Evolutionary conservation across 345 rosid genomes (phyloP).

Genomic region (Camelina hispida): DNA sequence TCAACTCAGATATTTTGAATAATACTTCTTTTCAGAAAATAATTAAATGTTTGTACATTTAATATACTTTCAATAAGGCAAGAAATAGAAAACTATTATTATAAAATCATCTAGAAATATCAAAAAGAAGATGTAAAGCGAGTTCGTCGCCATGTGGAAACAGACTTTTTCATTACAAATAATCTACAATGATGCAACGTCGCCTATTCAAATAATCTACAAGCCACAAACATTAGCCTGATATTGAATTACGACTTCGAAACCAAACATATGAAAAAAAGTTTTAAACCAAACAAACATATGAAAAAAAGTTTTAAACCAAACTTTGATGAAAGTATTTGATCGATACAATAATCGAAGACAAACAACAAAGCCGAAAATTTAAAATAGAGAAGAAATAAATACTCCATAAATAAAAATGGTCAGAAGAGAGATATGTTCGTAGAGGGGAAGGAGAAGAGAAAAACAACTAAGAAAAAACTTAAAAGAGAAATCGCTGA

Average conservation of each 20-base stretch:
- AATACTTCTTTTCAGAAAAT: neutral
- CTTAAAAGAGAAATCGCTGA: conserved; percentile 23
- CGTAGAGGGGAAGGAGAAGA: neutral
- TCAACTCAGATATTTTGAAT: neutral
- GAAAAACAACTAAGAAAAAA: conserved; percentile 25
- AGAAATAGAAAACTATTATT: too few relatives aligned
- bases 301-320: too few relatives aligned
- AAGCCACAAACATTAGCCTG: neutral
- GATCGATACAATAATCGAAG: neutral
- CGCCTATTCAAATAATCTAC: neutral
- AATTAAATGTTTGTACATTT: neutral
- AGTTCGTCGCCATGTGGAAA: neutral
- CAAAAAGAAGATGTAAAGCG: neutral
- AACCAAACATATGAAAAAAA: too few relatives aligned
- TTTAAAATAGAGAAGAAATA: conserved; percentile 16
- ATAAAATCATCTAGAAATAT: too few relatives aligned
- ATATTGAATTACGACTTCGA: too few relatives aligned
- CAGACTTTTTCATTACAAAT: neutral
- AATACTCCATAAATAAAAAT: conserved; percentile 40
- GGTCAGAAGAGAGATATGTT: conserved; percentile 33
- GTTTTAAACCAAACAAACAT: too few relatives aligned
- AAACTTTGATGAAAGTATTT: neutral
- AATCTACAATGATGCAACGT: neutral
- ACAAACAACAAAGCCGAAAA: conserved; percentile 1
- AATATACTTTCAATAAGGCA: neutral